Evolutionary conservation across 768 basidiomycete genomes (phyloP).

Genomic region (Boletus insuetus): DNA sequence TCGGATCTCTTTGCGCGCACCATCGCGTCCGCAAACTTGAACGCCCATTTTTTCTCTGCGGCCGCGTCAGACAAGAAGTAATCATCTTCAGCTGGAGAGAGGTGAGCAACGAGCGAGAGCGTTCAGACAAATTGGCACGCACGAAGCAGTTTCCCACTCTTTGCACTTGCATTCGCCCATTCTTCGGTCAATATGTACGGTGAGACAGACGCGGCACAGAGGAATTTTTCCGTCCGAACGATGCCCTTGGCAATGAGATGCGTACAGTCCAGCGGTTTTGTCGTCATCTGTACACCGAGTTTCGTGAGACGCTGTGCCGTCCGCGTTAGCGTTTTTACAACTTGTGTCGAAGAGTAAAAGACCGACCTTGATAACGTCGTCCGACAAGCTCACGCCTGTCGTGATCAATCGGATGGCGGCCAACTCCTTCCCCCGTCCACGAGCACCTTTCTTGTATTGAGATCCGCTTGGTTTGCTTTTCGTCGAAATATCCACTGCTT

Average conservation of each 20-base stretch:
- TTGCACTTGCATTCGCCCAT: conserved; percentile 67
- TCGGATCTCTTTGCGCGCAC: conserved; percentile 48
- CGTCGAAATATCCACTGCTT: neutral
- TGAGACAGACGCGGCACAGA: conserved; percentile 65
- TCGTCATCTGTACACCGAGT: conserved; percentile 65
- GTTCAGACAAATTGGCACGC: conserved; percentile 25
- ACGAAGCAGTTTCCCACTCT: conserved; percentile 62
- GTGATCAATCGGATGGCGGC: conserved; percentile 54
- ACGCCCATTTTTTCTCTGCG: conserved; percentile 64
- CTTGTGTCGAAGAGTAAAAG: neutral
- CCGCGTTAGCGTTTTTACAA: neutral
- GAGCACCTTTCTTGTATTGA: conserved; percentile 14
- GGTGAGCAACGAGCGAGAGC: neutral
- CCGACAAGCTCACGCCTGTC: conserved; percentile 59
- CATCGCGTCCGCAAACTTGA: conserved; percentile 62
- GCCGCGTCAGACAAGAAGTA: conserved; percentile 59
- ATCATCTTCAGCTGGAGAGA: conserved; percentile 53
- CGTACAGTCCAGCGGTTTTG: conserved; percentile 66
- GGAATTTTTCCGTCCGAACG: conserved; percentile 84
- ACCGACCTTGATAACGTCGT: conserved; percentile 59
- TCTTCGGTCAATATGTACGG: conserved; percentile 61
- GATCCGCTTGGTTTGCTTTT: conserved; percentile 3
- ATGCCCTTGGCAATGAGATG: conserved; percentile 71
- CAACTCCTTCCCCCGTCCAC: conserved; percentile 1
- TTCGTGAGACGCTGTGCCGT: conserved; percentile 51